phyloP scores from a whole-genome alignment of 1,284 basidiomycete genomes.

The Kalmanozyma brasiliensis region DNA sequence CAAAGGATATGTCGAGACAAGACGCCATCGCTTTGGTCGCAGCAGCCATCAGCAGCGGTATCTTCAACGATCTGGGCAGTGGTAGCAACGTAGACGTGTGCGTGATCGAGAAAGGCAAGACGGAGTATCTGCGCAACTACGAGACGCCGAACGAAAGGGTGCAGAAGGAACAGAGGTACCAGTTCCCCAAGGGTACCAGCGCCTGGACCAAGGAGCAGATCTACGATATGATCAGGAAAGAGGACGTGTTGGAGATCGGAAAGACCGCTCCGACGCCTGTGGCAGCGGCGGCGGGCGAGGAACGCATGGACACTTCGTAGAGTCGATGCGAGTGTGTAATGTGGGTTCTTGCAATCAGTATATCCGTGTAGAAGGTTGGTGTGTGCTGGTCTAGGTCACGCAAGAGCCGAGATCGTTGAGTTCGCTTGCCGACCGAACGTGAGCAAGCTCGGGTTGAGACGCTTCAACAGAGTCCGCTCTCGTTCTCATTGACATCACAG shows the following conservation, averaged over 20 bases:
- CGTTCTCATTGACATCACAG: too few species aligned
- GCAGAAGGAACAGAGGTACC: conserved; percentile 63
- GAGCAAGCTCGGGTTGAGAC: too few species aligned
- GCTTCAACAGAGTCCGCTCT: too few species aligned
- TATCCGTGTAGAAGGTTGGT: not conserved
- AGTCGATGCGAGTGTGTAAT: not conserved
- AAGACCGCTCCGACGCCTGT: conserved; percentile 20
- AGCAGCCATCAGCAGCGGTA: conserved; percentile 89
- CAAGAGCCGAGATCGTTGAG: too few species aligned
- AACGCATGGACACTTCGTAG: conserved; percentile 49
- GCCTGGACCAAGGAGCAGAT: conserved; percentile 69
- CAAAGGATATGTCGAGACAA: conserved; percentile 82
- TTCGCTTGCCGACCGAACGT: too few species aligned
- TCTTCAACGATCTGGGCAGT: conserved; percentile 98
- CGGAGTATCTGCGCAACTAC: conserved; percentile 64
- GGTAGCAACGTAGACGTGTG: conserved; percentile 98
- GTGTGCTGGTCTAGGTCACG: too few species aligned
- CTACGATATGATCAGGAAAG: conserved; percentile 70
- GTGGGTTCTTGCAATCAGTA: not conserved
- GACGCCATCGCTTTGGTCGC: conserved; percentile 87
- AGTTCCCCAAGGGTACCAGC: conserved; percentile 80
- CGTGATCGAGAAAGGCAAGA: conserved; percentile 74
- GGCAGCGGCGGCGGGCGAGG: conserved; percentile 25
- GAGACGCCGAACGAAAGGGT: conserved; percentile 64
- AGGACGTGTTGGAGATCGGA: conserved; percentile 70